phyloP scores from a whole-genome alignment of 2,329 filamentous ascomycete species.

The Exophiala bonariae region DNA sequence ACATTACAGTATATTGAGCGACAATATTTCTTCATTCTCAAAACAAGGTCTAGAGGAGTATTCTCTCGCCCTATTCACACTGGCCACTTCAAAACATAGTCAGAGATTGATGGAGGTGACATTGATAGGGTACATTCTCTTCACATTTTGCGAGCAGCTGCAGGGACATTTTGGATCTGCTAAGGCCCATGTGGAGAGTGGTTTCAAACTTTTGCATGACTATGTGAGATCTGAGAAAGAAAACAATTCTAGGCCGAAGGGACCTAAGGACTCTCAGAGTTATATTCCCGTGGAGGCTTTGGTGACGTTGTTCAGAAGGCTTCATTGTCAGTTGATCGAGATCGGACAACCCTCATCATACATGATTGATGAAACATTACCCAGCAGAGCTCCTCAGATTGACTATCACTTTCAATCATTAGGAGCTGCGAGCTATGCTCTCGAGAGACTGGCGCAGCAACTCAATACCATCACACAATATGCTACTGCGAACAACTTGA shows the following conservation, averaged over 20 bases:
- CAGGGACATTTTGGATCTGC: slow-evolving; percentile 4
- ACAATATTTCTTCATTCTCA: not conserved
- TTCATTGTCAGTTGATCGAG: slow-evolving; percentile 1
- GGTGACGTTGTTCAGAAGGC: not conserved
- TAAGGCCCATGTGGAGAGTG: slow-evolving; percentile 4
- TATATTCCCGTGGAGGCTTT: not conserved
- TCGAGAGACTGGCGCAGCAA: not conserved
- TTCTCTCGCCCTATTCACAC: not conserved
- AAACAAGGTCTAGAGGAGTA: not conserved
- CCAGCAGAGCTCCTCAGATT: too few species aligned
- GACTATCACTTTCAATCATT: not conserved
- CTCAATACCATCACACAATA: slow-evolving; percentile 1
- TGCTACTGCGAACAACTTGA: not conserved
- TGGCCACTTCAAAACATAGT: not conserved
- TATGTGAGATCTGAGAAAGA: not conserved
- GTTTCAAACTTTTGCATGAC: not conserved
- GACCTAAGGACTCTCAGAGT: not conserved
- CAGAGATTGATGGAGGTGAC: slow-evolving; percentile 3
- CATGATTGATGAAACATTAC: too few species aligned
- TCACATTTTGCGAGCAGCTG: slow-evolving; percentile 4
- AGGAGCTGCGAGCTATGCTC: not conserved
- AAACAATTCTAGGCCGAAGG: not conserved
- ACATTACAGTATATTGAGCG: not conserved
- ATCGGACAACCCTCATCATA: slow-evolving; percentile 1
- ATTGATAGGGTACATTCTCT: slow-evolving; percentile 1